Percentiles rank a stretch among this genome's conserved stretches.
These are phyloP conservation scores for Starmera pachycereana DNA, from an alignment of 805 yeast species.

Conservation along the genomic window DNA sequence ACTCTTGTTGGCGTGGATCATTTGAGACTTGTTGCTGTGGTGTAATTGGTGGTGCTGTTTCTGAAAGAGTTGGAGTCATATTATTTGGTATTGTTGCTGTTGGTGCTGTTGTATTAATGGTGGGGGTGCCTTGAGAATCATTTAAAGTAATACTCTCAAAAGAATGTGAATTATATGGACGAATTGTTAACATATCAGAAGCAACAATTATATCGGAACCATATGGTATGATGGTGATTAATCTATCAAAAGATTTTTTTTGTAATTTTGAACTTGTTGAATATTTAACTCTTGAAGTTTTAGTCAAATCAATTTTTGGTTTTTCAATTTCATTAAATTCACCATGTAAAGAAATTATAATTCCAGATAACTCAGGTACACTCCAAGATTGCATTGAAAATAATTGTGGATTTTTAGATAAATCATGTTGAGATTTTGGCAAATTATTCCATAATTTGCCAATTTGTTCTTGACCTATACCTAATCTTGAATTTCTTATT, in stretches of 20 bases:
- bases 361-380: constrained; percentile 61
- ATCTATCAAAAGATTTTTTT: constrained; percentile 77
- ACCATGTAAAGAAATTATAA: constrained; percentile 77
- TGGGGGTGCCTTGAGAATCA: constrained; percentile 23
- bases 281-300: constrained; percentile 14
- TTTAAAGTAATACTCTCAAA: too few relatives aligned
- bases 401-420: constrained; percentile 48
- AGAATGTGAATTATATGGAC: constrained; percentile 27
- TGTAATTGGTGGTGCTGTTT: constrained; percentile 3
- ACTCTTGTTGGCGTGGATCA: constrained; percentile 49
- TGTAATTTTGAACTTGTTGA: constrained; percentile 28
- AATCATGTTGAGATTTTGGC: constrained; percentile 72
- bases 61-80: constrained; percentile 10
- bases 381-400: constrained; percentile 76
- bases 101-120: constrained; percentile 4
- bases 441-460: constrained; percentile 47
- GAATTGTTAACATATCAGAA: constrained; percentile 66
- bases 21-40: constrained; percentile 1
- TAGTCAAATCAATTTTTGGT: constrained; percentile 32
- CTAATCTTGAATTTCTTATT: constrained; percentile 47
- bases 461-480: constrained; percentile 62
- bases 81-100: constrained; percentile 1
- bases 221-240: constrained; percentile 59
- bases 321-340: constrained; percentile 59
- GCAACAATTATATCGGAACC: constrained; percentile 68